phyloP scores from a whole-genome alignment of 176 grass and related monocot species.

The Oryza brachyantha region DNA sequence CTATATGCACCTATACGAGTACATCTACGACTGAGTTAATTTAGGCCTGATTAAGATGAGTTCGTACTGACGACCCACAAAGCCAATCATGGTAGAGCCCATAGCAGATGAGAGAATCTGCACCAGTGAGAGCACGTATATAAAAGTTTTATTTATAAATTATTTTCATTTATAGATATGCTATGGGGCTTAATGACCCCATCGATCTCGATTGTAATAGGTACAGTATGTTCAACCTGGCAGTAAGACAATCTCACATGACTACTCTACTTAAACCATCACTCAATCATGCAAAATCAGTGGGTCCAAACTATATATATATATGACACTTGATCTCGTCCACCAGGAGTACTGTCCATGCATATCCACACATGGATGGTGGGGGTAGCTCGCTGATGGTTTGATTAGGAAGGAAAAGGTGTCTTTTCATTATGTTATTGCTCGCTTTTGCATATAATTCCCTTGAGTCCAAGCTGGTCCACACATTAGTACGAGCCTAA shows the following conservation, averaged over 20 bases:
- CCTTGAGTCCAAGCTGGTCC: not conserved
- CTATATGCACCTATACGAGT: no score
- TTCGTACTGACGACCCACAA: no score
- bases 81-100: no score
- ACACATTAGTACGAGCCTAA: not conserved
- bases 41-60: no score
- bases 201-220: not conserved
- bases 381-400: no score
- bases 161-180: no score
- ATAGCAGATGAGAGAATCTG: no score
- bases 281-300: not conserved
- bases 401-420: not conserved
- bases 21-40: no score
- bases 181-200: no score
- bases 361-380: not conserved
- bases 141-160: no score
- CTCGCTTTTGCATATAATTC: not conserved
- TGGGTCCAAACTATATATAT: not conserved
- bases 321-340: not conserved
- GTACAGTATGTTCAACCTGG: not conserved
- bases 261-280: no score
- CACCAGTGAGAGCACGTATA: no score
- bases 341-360: not conserved
- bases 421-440: not conserved
- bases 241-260: conserved; percentile 1